Evolutionary conservation across 108 stramenopile species (phyloP).

Genomic region (Pseudonitzschia pungens): DNA sequence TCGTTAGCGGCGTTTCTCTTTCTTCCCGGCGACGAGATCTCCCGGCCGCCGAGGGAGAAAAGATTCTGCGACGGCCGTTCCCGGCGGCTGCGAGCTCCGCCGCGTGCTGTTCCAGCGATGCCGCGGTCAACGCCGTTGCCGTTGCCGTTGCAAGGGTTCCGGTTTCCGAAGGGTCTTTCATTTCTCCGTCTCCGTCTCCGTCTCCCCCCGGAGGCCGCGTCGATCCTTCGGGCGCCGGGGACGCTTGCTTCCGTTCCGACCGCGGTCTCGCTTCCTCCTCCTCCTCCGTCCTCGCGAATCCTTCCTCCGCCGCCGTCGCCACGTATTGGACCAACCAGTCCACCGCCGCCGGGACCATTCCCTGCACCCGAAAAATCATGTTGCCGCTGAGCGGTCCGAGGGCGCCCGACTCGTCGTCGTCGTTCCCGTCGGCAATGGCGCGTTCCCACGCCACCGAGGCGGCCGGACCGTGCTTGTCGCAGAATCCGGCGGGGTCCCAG

Average conservation of each 20-base stretch:
- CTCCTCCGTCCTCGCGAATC: constrained; percentile 21
- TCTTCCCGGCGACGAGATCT: constrained; percentile 2
- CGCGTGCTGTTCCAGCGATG: neutral
- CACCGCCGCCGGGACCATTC: constrained; percentile 48
- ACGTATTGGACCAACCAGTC: constrained; percentile 55
- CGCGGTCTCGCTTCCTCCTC: neutral
- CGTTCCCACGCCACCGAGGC: neutral
- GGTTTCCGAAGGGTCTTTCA: constrained; percentile 8
- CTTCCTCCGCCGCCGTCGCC: constrained; percentile 34
- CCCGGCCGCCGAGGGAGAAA: constrained; percentile 16
- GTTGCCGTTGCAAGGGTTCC: constrained; percentile 18
- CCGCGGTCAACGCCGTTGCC: neutral
- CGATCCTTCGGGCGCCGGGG: neutral
- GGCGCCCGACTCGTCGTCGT: constrained; percentile 6
- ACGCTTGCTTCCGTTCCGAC: neutral
- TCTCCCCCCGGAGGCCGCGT: neutral
- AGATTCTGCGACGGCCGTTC: neutral
- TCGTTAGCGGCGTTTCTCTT: constrained; percentile 19
- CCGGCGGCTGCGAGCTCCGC: neutral
- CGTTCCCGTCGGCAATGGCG: neutral
- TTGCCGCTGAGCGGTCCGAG: constrained; percentile 24
- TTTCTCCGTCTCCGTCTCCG: constrained; percentile 4
- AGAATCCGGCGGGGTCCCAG: constrained; percentile 90
- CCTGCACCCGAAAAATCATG: constrained; percentile 41
- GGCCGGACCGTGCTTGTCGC: constrained; percentile 51